A percentile compares a stretch with the other conserved stretches of the same genome.
Conservation (phyloP, 441 rosid species). For the Eruca vesicaria region DNA sequence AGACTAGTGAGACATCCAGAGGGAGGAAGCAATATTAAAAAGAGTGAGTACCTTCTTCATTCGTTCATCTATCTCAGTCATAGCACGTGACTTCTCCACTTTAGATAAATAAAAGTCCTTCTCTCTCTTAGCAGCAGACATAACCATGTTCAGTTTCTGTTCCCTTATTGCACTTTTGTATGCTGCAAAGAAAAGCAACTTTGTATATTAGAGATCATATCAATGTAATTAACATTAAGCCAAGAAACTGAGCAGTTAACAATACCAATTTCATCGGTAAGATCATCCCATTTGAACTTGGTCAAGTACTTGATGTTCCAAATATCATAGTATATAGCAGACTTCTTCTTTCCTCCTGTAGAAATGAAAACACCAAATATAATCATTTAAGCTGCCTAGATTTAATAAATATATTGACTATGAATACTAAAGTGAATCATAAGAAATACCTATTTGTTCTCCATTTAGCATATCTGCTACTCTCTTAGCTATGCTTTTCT, state of each 20-base stretch:
- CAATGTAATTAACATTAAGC: not conserved
- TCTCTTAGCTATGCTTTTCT: slow-evolving; percentile 70
- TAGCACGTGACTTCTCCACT: slow-evolving; percentile 72
- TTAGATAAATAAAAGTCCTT: slow-evolving; percentile 77
- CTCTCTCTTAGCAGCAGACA: slow-evolving; percentile 91
- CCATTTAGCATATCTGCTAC: slow-evolving; percentile 84
- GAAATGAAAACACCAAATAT: slow-evolving; percentile 12
- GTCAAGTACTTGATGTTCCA: slow-evolving; percentile 96
- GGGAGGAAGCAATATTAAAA: not conserved
- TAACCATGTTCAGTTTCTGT: slow-evolving; percentile 78
- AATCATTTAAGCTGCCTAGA: not conserved
- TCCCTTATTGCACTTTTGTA: slow-evolving; percentile 72
- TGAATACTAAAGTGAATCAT: not conserved
- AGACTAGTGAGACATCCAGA: not conserved
- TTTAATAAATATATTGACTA: not conserved
- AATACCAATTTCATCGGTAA: slow-evolving; percentile 82
- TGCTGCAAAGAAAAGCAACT: slow-evolving; percentile 54
- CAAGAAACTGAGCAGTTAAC: slow-evolving; percentile 7
- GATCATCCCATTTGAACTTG: slow-evolving; percentile 97
- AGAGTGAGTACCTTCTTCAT: slow-evolving; percentile 66
- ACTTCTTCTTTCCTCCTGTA: slow-evolving; percentile 90
- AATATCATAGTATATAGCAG: slow-evolving; percentile 69
- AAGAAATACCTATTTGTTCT: slow-evolving; percentile 72
- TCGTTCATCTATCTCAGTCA: slow-evolving; percentile 72
- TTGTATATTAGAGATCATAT: slow-evolving; percentile 22